phyloP scores from a whole-genome alignment of 768 basidiomycete genomes.

The Macrolepiota dolichaula region DNA sequence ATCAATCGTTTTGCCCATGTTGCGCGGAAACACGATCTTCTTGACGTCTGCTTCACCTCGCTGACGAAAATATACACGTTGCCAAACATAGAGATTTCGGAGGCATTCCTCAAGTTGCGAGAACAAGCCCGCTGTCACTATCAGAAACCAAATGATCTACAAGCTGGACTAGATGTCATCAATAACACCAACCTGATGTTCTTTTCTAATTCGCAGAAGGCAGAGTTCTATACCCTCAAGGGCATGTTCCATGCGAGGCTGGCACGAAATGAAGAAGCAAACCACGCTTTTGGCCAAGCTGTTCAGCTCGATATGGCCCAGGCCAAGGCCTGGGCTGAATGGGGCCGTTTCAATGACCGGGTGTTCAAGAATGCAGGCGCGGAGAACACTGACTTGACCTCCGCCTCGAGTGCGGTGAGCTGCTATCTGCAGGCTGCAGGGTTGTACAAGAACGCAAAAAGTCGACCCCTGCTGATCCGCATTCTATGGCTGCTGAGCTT shows the following conservation, averaged over 20 bases:
- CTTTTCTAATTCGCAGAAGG: conserved; percentile 92
- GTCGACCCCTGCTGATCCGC: conserved; percentile 84
- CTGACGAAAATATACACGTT: conserved; percentile 97
- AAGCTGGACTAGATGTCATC: conserved; percentile 95
- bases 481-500: conserved; percentile 96
- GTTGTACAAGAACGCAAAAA: conserved; percentile 90
- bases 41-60: conserved; percentile 93
- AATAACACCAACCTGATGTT: conserved; percentile 99
- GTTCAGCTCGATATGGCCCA: conserved; percentile 94
- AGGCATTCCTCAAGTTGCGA: conserved; percentile 97
- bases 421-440: conserved; percentile 98
- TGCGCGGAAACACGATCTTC: conserved; percentile 92
- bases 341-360: conserved; percentile 92
- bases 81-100: conserved; percentile 99
- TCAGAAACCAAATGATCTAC: conserved; percentile 89
- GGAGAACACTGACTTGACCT: conserved; percentile 67
- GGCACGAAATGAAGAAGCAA: conserved; percentile 84
- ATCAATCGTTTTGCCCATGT: conserved; percentile 99
- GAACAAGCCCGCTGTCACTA: conserved; percentile 99
- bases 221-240: conserved; percentile 97
- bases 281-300: conserved; percentile 88
- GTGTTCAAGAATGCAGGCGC: conserved; percentile 85
- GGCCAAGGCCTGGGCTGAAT: conserved; percentile 98
- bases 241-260: conserved; percentile 96
- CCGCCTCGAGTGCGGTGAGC: conserved; percentile 90